Conservation (phyloP, 1,284 basidiomycete species). For the Volvariella surrecta region DNA sequence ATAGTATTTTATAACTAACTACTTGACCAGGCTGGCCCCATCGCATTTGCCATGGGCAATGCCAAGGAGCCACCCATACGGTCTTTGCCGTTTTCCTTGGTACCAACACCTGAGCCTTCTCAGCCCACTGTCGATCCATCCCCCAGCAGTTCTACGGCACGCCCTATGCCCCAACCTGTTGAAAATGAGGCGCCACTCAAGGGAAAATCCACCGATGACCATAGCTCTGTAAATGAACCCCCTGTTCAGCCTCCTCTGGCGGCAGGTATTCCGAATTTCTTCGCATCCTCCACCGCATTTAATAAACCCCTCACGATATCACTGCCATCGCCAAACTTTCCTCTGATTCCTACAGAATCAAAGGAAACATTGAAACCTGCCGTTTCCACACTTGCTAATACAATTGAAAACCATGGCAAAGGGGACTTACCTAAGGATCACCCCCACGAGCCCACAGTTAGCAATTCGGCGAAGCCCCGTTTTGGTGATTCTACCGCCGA, state of each 20-base stretch:
- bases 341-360: background rate
- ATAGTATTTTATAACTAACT: constrained; percentile 9
- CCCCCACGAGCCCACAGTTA: too few species aligned
- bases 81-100: constrained; percentile 58
- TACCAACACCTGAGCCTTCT: constrained; percentile 16
- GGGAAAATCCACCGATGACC: background rate
- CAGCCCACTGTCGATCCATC: background rate
- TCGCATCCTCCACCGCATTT: constrained; percentile 22
- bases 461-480: too few species aligned
- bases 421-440: too few species aligned
- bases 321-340: background rate
- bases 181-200: background rate
- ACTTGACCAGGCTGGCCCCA: constrained; percentile 22
- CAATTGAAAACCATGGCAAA: too few species aligned
- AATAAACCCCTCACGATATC: constrained; percentile 11
- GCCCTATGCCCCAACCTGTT: background rate
- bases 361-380: too few species aligned
- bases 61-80: constrained; percentile 59
- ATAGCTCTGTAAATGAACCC: background rate
- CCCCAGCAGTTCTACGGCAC: too few species aligned
- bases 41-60: constrained; percentile 13
- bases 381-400: too few species aligned
- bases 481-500: too few species aligned
- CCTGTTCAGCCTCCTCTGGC: constrained; percentile 2
- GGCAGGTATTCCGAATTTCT: constrained; percentile 40